Percentiles rank a stretch among this genome's conserved stretches.
phyloP scores from a whole-genome alignment of 805 yeast species.

The Zygotorulaspora sp. region DNA sequence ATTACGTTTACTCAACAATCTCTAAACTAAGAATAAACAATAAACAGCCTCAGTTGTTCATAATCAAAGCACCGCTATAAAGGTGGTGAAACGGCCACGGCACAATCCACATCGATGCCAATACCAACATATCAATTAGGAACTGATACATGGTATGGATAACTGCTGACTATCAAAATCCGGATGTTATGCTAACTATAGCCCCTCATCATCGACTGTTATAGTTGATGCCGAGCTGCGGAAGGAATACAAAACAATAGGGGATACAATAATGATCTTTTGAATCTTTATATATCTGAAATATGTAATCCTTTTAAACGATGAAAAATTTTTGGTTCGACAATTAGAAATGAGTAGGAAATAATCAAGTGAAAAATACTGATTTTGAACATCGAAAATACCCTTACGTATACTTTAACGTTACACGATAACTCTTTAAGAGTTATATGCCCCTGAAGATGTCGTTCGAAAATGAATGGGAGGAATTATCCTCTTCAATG shows the following conservation, averaged over 20 bases:
- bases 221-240: constrained; percentile 46
- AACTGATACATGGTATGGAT: constrained; percentile 3
- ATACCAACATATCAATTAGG: neutral
- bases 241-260: too few relatives aligned
- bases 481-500: constrained; percentile 21
- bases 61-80: constrained; percentile 38
- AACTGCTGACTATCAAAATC: constrained; percentile 9
- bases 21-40: too few relatives aligned
- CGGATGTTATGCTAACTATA: constrained; percentile 21
- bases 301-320: constrained; percentile 6
- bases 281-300: neutral
- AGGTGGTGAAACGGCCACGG: constrained; percentile 50
- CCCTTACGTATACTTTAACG: too few relatives aligned
- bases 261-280: too few relatives aligned
- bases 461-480: constrained; percentile 18
- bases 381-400: too few relatives aligned
- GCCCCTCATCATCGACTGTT: constrained; percentile 49
- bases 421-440: too few relatives aligned
- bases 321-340: constrained; percentile 11
- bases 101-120: constrained; percentile 51
- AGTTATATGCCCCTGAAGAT: neutral
- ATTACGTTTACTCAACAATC: too few relatives aligned
- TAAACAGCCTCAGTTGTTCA: constrained; percentile 35
- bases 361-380: neutral
- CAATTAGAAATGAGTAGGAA: neutral